These are phyloP conservation scores for Trichoderma lentiforme DNA, from an alignment of 2,329 filamentous ascomycete species.

Conservation along the genomic window DNA sequence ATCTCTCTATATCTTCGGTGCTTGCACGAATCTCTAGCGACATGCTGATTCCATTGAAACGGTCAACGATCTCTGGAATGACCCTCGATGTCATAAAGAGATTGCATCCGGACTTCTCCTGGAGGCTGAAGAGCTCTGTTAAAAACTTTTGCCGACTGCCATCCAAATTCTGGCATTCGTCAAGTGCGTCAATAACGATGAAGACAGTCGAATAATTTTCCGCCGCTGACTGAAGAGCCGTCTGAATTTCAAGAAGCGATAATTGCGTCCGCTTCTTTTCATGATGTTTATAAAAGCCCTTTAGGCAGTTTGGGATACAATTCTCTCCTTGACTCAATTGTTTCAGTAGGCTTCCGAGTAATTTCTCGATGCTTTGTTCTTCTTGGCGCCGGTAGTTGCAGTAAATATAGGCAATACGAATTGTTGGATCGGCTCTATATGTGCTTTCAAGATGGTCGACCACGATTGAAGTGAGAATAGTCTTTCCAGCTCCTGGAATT, in stretches of 20 bases:
- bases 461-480: constrained; percentile 41
- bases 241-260: neutral
- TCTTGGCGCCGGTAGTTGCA: constrained; percentile 38
- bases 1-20: neutral
- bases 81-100: constrained; percentile 22
- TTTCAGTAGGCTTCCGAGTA: neutral
- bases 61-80: neutral
- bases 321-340: neutral
- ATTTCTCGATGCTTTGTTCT: constrained; percentile 21
- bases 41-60: neutral
- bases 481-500: constrained; percentile 49
- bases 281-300: neutral
- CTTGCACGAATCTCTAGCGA: neutral
- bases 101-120: neutral
- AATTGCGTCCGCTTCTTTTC: neutral
- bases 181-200: neutral
- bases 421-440: constrained; percentile 23
- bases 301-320: neutral
- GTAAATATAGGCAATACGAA: constrained; percentile 45
- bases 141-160: neutral
- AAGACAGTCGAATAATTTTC: neutral
- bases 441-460: constrained; percentile 37
- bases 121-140: neutral
- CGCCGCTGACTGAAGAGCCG: neutral
- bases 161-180: neutral